Evolutionary conservation across 305 asterid species (phyloP).

Genomic region (Fraxinus baroniana): DNA sequence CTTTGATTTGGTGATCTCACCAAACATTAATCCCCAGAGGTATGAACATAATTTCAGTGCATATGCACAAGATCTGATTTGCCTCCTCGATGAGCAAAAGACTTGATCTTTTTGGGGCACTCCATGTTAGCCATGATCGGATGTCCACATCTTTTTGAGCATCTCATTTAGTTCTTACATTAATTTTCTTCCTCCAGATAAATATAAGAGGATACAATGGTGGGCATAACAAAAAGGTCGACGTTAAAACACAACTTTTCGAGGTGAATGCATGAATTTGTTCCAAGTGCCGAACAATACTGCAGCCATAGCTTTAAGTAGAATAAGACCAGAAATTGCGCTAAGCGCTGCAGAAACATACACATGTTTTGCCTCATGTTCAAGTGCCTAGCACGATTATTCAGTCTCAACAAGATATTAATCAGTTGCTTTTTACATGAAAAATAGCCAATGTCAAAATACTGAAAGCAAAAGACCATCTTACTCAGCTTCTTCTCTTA

Average conservation of each 20-base stretch:
- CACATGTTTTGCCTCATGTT: neutral
- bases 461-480: too few relatives aligned
- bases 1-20: slow-evolving; percentile 7
- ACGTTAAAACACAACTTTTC: neutral
- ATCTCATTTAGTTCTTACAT: neutral
- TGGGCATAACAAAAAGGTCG: neutral
- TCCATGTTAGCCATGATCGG: slow-evolving; percentile 26
- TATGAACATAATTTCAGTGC: slow-evolving; percentile 9
- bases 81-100: slow-evolving; percentile 9
- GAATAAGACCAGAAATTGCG: neutral
- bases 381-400: neutral
- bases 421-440: neutral
- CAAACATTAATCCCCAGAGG: slow-evolving; percentile 8
- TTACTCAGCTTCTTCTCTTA: neutral
- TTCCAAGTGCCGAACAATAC: neutral
- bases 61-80: slow-evolving; percentile 16
- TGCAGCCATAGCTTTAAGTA: neutral
- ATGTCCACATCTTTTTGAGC: slow-evolving; percentile 5
- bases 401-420: neutral
- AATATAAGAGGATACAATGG: neutral
- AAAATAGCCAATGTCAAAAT: neutral
- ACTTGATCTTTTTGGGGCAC: slow-evolving; percentile 6
- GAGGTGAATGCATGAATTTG: neutral
- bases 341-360: neutral
- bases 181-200: neutral